Base-by-base conservation (phyloP, 805 yeast genomes). In the Aciculoconidium aculeatum region DNA sequence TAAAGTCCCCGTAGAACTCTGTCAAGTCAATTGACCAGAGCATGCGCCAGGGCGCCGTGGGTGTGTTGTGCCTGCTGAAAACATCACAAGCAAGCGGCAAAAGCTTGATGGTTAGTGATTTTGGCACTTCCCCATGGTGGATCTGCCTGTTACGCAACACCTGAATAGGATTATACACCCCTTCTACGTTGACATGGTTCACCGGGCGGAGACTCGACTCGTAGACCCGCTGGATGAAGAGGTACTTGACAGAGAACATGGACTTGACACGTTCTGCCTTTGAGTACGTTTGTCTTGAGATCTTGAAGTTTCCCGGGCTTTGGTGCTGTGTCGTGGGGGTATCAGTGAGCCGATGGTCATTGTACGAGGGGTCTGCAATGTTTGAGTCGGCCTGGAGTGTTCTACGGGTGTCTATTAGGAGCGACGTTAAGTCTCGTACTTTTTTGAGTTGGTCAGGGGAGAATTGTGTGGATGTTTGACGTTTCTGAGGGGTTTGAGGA, bases 121-220 rank as follows among this genome's bases (percentile, higher is more conserved):
- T 62, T 3, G 73, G 67, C 7, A 25, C 17, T 15, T 30, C 32
- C 11, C 23, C 17, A n/a, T 25, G 12, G 9, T 16, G 17, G 3
- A 79, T 48, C 41, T 65, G 65, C 34, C 95, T 65, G 53, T 85
- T 80, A 33, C 96, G 59, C 15, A 86, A 74, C n/a, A 78, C 69
- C 53, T 84, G 95, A 24, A 86, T 58, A 3, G 95, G 95, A 47
- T 86, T 86, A 59, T 78, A 86, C 3, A 72, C 69, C 3, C 80
- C 83, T 32, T 77, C 85, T 3, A 80, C 70, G 2, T 72, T 73
- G 2, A 64, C 67, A 38, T 70, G 67, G 0, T 47, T 45, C 2
- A 34, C 37, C 11, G 37, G 33, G 10, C 45, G 48, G 11, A 15
- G 23, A 1, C 28, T 23, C 2, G 28, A 15, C 4, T 40, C 51